Percentiles rank a stretch among this genome's conserved stretches.
phyloP scores from a whole-genome alignment of 169 alveolate genomes.

The Plasmodium ovale region DNA sequence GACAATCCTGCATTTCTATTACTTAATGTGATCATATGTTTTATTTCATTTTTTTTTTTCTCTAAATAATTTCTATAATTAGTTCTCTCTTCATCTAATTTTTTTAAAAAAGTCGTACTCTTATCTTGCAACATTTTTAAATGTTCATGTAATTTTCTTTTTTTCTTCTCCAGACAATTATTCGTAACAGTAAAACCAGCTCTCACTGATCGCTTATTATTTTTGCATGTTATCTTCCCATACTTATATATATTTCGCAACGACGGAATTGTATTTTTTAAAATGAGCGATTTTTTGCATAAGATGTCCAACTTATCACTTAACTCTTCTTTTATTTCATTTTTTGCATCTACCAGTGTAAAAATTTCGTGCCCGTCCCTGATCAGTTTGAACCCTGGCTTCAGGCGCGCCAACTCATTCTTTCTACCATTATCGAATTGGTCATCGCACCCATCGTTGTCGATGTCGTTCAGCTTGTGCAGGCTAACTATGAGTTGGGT shows the following conservation, averaged over 20 bases:
- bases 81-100: conserved; percentile 60
- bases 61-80: conserved; percentile 60
- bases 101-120: conserved; percentile 49
- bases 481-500: neutral
- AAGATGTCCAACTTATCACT: conserved; percentile 42
- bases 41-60: conserved; percentile 64
- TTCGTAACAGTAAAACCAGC: conserved; percentile 59
- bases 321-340: conserved; percentile 59
- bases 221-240: conserved; percentile 70
- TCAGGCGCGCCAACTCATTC: conserved; percentile 10
- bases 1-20: conserved; percentile 66
- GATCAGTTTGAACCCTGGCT: conserved; percentile 70
- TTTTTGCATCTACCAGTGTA: conserved; percentile 60
- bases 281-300: conserved; percentile 30
- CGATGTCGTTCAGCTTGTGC: neutral
- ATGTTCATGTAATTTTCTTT: conserved; percentile 24
- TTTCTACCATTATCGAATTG: neutral
- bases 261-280: conserved; percentile 59
- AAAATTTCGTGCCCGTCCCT: conserved; percentile 60
- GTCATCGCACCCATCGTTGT: neutral
- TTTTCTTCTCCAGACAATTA: conserved; percentile 22
- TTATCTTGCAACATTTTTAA: conserved; percentile 50
- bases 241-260: conserved; percentile 46
- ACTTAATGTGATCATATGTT: conserved; percentile 67
- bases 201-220: conserved; percentile 53